These are phyloP conservation scores for Maudiozyma barnettii DNA, from an alignment of 805 yeast species.

Conservation along the genomic window DNA sequence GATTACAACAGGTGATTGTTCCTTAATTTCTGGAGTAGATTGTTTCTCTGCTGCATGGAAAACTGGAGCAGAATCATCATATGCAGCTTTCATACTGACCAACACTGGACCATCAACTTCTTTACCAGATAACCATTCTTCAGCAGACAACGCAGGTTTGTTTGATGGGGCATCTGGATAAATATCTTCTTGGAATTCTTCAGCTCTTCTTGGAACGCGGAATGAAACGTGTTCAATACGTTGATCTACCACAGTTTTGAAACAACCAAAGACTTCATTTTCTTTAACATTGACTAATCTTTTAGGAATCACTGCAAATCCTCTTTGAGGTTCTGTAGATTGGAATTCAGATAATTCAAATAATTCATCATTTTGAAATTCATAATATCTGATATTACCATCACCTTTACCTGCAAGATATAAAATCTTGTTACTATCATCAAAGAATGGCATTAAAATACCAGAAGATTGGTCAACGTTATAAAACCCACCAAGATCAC, in stretches of 20 bases:
- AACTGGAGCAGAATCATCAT: constrained; percentile 60
- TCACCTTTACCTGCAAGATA: constrained; percentile 97
- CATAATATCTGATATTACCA: constrained; percentile 92
- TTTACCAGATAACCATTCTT: constrained; percentile 74
- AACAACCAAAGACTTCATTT: constrained; percentile 74
- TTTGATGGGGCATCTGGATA: constrained; percentile 85
- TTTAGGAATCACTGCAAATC: constrained; percentile 85
- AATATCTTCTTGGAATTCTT: constrained; percentile 84
- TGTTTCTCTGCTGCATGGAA: constrained; percentile 29
- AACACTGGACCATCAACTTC: constrained; percentile 75
- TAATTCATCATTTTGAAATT: constrained; percentile 75
- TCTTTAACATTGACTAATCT: constrained; percentile 67
- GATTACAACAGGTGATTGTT: constrained; percentile 30
- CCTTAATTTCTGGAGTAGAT: constrained; percentile 11
- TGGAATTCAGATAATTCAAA: constrained; percentile 80
- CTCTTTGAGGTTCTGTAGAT: constrained; percentile 91
- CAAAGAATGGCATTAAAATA: constrained; percentile 84
- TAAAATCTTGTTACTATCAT: constrained; percentile 66
- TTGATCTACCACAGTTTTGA: constrained; percentile 80
- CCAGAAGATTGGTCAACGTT: constrained; percentile 88
- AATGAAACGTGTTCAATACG: constrained; percentile 86
- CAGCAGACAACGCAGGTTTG: constrained; percentile 67
- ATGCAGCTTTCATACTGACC: constrained; percentile 64
- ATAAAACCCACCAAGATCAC: constrained; percentile 85
- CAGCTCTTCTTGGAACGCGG: constrained; percentile 88